Conservation (phyloP, 306 rosid genomes). For the cucumber (Cucumis sativus) region Cucumber_9930_V3 NC_026660.2:27771501-27772000, state of each 20-base stretch:
- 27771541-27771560: too few relatives aligned
- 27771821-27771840: not conserved
- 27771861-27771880: not conserved
- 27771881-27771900: conserved; percentile 46
- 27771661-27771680: not conserved
- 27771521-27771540: too few relatives aligned
- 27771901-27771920: conserved; percentile 86
- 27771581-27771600: too few relatives aligned
- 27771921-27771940: conserved; percentile 70
- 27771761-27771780: not conserved
- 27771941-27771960: conserved; percentile 28
- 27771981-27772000: not conserved
- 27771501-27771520: too few relatives aligned
- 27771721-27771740: not conserved
- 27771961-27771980: not conserved
- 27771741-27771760: not conserved
- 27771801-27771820: conserved; percentile 18
- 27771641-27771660: not conserved
- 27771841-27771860: conserved; percentile 4
- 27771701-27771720: not conserved
- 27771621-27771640: not conserved
- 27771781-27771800: not conserved
- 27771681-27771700: not conserved
- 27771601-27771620: too few relatives aligned
- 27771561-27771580: too few relatives aligned